Conservation (phyloP, 1,284 basidiomycete genomes). For the Ustilago trichophora region DNA sequence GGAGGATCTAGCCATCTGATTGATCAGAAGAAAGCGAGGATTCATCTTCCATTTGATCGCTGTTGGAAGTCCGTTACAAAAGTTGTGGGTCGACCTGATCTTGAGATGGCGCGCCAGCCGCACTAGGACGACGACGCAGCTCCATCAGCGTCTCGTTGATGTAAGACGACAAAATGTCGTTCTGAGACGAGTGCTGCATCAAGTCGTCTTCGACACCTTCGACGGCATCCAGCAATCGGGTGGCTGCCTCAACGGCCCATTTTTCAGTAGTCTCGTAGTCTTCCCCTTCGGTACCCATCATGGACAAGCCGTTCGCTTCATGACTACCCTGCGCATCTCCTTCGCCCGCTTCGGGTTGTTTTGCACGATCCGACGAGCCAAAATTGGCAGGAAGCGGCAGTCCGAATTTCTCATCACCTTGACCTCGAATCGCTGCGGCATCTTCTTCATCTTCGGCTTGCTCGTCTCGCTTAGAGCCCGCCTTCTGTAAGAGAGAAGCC, state of each 20-base stretch:
- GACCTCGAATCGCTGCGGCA: constrained; percentile 28
- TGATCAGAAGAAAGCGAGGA: no score
- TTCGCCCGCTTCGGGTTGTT: constrained; percentile 1
- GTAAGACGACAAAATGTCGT: constrained; percentile 60
- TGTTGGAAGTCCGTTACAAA: neutral
- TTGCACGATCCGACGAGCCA: constrained; percentile 27
- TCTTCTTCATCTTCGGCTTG: constrained; percentile 18
- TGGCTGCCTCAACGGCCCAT: constrained; percentile 52
- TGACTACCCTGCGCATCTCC: neutral
- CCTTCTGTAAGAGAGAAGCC: constrained; percentile 43
- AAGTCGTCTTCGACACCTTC: constrained; percentile 51
- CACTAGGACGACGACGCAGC: constrained; percentile 33
- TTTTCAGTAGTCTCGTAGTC: constrained; percentile 27
- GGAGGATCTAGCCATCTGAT: no score
- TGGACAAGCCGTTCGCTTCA: neutral
- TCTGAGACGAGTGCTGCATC: constrained; percentile 51
- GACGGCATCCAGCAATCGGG: constrained; percentile 54
- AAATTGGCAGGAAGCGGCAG: constrained; percentile 52
- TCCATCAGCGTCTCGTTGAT: constrained; percentile 60
- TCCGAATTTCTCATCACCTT: constrained; percentile 58
- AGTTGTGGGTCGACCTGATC: constrained; percentile 14
- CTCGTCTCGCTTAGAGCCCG: constrained; percentile 30
- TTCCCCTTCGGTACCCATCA: constrained; percentile 8
- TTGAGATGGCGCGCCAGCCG: neutral
- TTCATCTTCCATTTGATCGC: no score